Evolutionary conservation across 768 basidiomycete species (phyloP), one percentile per base, ranked within the genome.

Genomic region (Lentinula sp.): DNA sequence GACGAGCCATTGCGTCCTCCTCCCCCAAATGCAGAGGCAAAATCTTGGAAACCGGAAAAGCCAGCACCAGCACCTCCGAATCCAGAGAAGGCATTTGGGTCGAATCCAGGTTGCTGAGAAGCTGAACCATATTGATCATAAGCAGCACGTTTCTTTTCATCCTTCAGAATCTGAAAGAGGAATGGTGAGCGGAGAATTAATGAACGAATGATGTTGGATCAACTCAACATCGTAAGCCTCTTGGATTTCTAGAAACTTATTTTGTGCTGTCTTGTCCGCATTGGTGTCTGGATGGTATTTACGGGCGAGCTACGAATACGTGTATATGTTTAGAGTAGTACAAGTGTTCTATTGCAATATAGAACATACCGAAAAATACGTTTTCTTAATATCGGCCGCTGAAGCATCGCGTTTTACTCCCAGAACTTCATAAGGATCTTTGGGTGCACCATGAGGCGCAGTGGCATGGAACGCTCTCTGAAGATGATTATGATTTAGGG

Each of bases 271-370:
- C 68, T 93, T 90, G 75, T 96, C 93, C 45, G 93, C 90, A 74
- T 95, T 98, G 12, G 95, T 95, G 70, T 99, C 97, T 0, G 97
- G 97, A 73, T 99, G 97, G 69, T 90, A 97, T 79, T 98, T 96
- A 63, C 96, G 91, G 16, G 97, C 97, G 65, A 99, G 88, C 96
- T 97, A 69, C 37, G 64, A 65, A 36, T 55, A 52, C 62, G 28
- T 35, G n/a, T 43, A 33, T 57, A 28, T 42, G 61, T 33, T 16
- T 15, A 45, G 32, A 6, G 23, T n/a, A 12, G 33, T 20, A 15
- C 12, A 16, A 42, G 2, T 3, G 28, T 42, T 37, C 9, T 56
- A 35, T 18, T 32, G n/a, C 32, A 20, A 41, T 36, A 6, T 42
- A 59, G 33, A 65, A 73, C 91, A 68, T 72, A 97, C 96, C 70